phyloP scores from a whole-genome alignment of 768 basidiomycete genomes.

The Psilocybe cubensis region DNA sequence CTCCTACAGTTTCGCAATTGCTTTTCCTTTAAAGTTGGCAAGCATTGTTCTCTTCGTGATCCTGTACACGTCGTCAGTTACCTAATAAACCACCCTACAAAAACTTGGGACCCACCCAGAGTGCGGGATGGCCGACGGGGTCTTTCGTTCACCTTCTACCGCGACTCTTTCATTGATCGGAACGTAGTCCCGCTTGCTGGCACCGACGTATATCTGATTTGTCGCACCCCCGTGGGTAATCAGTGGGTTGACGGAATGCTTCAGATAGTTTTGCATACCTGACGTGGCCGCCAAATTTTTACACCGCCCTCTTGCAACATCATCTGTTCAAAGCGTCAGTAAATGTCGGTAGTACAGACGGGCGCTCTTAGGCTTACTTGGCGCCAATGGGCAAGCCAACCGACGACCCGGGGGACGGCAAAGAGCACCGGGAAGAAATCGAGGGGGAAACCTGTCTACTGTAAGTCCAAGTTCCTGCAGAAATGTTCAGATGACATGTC shows the following conservation, averaged over 20 bases:
- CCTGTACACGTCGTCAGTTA: constrained; percentile 40
- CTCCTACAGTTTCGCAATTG: constrained; percentile 19
- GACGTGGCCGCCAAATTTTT: constrained; percentile 91
- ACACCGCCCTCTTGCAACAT: constrained; percentile 90
- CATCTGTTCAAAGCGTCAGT: constrained; percentile 54
- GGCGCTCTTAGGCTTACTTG: constrained; percentile 49
- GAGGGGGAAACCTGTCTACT: constrained; percentile 75
- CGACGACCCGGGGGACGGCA: constrained; percentile 89
- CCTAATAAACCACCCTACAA: constrained; percentile 15
- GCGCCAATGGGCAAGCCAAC: constrained; percentile 93
- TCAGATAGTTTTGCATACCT: constrained; percentile 51
- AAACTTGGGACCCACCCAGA: constrained; percentile 66
- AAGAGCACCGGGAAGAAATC: constrained; percentile 96
- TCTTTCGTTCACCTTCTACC: constrained; percentile 58
- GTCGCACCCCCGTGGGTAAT: background rate
- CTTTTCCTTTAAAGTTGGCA: constrained; percentile 46
- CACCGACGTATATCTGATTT: constrained; percentile 80
- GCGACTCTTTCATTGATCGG: constrained; percentile 60
- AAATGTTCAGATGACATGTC: background rate
- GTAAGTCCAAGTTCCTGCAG: constrained; percentile 3
- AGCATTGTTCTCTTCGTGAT: constrained; percentile 71
- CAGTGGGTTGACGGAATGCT: constrained; percentile 12
- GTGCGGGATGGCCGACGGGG: constrained; percentile 66
- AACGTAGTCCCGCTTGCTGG: constrained; percentile 75
- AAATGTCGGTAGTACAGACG: constrained; percentile 3